These are phyloP conservation scores for Solanum habrochaites DNA, from an alignment of 257 asterid species.

Conservation along the genomic window DNA sequence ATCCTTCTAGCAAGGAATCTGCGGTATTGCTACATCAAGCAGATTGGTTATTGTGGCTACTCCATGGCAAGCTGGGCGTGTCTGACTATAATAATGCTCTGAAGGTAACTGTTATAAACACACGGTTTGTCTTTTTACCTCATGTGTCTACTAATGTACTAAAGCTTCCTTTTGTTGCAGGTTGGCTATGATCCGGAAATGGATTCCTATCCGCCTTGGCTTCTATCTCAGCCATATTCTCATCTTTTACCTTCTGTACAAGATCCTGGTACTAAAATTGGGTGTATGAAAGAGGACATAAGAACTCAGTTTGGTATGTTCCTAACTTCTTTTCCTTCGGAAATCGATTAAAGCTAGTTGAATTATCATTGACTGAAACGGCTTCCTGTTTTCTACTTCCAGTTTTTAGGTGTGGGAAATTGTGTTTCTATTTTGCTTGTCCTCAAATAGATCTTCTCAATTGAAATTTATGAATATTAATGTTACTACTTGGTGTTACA, in stretches of 20 bases:
- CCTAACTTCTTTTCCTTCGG: neutral
- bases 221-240: slow-evolving; percentile 63
- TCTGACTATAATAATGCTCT: slow-evolving; percentile 89
- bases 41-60: slow-evolving; percentile 86
- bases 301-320: slow-evolving; percentile 46
- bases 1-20: slow-evolving; percentile 27
- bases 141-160: neutral
- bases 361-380: neutral
- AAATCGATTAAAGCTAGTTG: neutral
- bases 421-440: neutral
- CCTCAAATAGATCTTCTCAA: neutral
- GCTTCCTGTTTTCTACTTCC: neutral
- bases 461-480: neutral
- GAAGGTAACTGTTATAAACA: slow-evolving; percentile 31
- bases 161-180: slow-evolving; percentile 15
- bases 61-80: slow-evolving; percentile 80
- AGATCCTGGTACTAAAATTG: slow-evolving; percentile 78
- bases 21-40: slow-evolving; percentile 82
- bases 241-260: slow-evolving; percentile 50
- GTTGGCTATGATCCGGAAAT: slow-evolving; percentile 86
- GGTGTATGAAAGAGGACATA: slow-evolving; percentile 46
- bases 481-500: neutral
- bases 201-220: slow-evolving; percentile 75
- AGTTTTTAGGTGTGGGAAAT: neutral
- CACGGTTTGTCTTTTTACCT: neutral